Conservation (phyloP, 2,329 filamentous ascomycete species). For the Plenodomus lindquistii region DNA sequence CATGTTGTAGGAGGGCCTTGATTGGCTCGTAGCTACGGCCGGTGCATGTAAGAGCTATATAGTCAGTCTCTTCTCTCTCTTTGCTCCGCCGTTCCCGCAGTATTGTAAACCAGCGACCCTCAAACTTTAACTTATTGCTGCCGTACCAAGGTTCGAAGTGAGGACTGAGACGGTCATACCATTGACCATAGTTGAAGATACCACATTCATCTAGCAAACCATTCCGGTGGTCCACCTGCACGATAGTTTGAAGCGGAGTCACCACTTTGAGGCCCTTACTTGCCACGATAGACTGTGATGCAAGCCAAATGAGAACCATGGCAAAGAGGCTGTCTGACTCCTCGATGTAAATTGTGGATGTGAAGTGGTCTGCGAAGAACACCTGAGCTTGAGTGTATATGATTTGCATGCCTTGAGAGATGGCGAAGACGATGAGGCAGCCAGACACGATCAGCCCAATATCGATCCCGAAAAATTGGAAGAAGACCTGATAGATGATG, state of each 20-base stretch:
- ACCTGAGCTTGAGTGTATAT: slow-evolving; percentile 35
- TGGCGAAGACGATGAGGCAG: slow-evolving; percentile 47
- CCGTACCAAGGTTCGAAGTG: slow-evolving; percentile 56
- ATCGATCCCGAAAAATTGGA: slow-evolving; percentile 52
- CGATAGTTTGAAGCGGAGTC: slow-evolving; percentile 42
- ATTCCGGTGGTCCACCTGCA: slow-evolving; percentile 36
- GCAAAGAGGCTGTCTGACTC: slow-evolving; percentile 50
- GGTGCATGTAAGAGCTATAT: slow-evolving; percentile 51
- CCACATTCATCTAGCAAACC: slow-evolving; percentile 41
- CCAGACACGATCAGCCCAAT: slow-evolving; percentile 53
- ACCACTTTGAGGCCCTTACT: slow-evolving; percentile 46
- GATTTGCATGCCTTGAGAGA: slow-evolving; percentile 43
- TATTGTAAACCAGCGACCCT: slow-evolving; percentile 48
- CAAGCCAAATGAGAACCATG: slow-evolving; percentile 49
- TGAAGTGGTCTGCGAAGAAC: slow-evolving; percentile 45
- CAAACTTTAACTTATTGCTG: slow-evolving; percentile 48
- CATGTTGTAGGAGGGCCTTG: slow-evolving; percentile 50
- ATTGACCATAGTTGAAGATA: slow-evolving; percentile 55
- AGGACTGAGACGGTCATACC: slow-evolving; percentile 52
- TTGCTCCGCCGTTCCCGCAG: slow-evolving; percentile 34
- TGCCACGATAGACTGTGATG: slow-evolving; percentile 42
- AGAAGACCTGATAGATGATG: slow-evolving; percentile 50
- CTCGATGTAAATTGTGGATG: slow-evolving; percentile 49
- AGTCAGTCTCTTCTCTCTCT: slow-evolving; percentile 44
- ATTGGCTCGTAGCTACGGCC: slow-evolving; percentile 54